A percentile compares a stretch with the other conserved stretches of the same genome.
Evolutionary conservation across 495 filamentous ascomycete genomes (phyloP).

Genomic region (Penicillium subrubescens): DNA sequence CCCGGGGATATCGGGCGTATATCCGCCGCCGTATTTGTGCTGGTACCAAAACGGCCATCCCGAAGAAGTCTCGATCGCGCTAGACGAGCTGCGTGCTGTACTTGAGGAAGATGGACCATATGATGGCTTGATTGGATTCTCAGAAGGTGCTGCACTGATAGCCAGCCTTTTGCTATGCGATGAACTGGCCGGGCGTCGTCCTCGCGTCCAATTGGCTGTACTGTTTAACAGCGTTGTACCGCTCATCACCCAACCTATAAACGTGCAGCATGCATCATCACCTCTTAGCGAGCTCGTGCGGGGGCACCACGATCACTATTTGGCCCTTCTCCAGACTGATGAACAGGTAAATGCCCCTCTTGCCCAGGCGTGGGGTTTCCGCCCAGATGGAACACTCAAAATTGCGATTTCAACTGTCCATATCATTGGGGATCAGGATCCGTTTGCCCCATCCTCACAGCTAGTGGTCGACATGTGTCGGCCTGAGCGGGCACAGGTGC

Average conservation of each 20-base stretch:
- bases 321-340: not conserved
- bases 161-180: not conserved
- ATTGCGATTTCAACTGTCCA: not conserved
- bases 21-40: not conserved
- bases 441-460: not conserved
- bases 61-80: not conserved
- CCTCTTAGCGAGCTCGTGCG: not conserved
- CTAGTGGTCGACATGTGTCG: not conserved
- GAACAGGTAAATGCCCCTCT: not conserved
- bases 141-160: not conserved
- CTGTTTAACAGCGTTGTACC: not conserved
- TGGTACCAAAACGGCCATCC: not conserved
- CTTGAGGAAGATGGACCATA: not conserved
- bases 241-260: not conserved
- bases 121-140: not conserved
- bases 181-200: not conserved
- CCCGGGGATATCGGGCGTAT: not conserved
- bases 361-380: not conserved
- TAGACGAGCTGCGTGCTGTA: not conserved
- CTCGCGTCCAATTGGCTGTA: not conserved
- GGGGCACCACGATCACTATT: not conserved
- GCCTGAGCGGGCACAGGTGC: not conserved
- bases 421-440: not conserved
- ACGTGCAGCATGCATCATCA: not conserved
- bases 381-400: not conserved